Evolutionary conservation across 108 stramenopile species (phyloP), one percentile per base, ranked within the genome.

Genomic region (Stephanodiscus minutulus): DNA sequence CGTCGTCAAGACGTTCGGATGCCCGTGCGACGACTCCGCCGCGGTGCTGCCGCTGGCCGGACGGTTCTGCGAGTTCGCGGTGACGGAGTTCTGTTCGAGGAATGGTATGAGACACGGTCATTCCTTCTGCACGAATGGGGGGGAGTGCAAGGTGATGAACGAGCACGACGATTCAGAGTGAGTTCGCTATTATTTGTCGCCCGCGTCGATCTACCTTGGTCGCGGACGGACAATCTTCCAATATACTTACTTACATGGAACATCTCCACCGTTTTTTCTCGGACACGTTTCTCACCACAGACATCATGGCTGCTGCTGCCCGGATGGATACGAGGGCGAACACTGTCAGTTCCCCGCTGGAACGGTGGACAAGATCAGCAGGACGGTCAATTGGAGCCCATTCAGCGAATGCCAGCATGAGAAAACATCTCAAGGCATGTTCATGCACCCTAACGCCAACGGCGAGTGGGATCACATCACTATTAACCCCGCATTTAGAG

Each of bases 251-350:
- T 20, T 17, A 13, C 31, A 12, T 39, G 3, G 43, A 24, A n/a
- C 7, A 37, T 66, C 21, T 3, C 57, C 20, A 20, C 21, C 20
- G n/a, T n/a, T 20, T 59, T 1, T 46, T 57, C 37, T 24, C 46
- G 11, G n/a, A 18, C 15, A 20, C 31, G 33, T 17, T 12, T 58
- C 1, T 25, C 36, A n/a, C n/a, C n/a, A n/a, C n/a, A 72, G 54
- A 36, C 77, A 78, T 35, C 77, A 78, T 35, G 77, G 77, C 5
- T 78, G 77, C 36, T 78, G 77, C 31, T 78, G 77, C 47, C 77
- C 77, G 3, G 65, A 66, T 25, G 77, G 77, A 10, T 78, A 66
- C 63, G 77, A 71, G 54, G 77, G 77, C 12, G 70, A 78, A 59
- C 66, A 60, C 52, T 78, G 77, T 28, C 77, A 78, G 15, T 59